These are phyloP conservation scores for Auricularia auricula-judae DNA, from an alignment of 768 basidiomycete species.

Conservation along the genomic window DNA sequence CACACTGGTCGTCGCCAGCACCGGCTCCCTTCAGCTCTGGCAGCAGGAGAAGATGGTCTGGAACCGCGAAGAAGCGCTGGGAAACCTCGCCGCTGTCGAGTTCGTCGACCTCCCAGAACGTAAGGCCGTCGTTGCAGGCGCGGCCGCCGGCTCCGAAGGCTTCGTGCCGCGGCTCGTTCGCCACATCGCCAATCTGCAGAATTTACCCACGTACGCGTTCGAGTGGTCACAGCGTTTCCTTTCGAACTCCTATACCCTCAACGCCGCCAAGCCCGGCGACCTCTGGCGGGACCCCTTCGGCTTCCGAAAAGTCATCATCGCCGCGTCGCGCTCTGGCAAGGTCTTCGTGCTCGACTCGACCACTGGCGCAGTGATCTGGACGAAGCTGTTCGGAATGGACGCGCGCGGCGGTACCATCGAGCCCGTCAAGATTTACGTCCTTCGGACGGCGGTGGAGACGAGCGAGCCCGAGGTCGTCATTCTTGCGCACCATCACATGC, in stretches of 20 bases:
- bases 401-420: constrained; percentile 42
- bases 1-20: constrained; percentile 54
- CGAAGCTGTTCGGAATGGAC: constrained; percentile 58
- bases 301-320: constrained; percentile 73
- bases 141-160: constrained; percentile 27
- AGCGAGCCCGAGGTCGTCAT: constrained; percentile 47
- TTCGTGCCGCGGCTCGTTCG: constrained; percentile 40
- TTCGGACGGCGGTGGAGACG: constrained; percentile 34
- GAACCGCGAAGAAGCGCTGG: constrained; percentile 73
- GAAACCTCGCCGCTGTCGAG: constrained; percentile 48
- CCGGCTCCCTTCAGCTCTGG: constrained; percentile 72
- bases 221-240: constrained; percentile 63
- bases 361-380: constrained; percentile 72
- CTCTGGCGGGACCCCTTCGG: constrained; percentile 71
- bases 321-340: constrained; percentile 60
- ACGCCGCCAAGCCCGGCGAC: constrained; percentile 21
- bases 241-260: constrained; percentile 45
- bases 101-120: constrained; percentile 72
- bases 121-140: constrained; percentile 23
- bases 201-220: constrained; percentile 57
- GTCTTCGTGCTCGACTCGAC: constrained; percentile 74
- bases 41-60: constrained; percentile 48
- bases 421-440: constrained; percentile 52
- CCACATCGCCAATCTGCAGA: constrained; percentile 49
- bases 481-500: constrained; percentile 47